Base-by-base conservation (phyloP, 345 rosid genomes). In the Pugionium cornutum region DNA sequence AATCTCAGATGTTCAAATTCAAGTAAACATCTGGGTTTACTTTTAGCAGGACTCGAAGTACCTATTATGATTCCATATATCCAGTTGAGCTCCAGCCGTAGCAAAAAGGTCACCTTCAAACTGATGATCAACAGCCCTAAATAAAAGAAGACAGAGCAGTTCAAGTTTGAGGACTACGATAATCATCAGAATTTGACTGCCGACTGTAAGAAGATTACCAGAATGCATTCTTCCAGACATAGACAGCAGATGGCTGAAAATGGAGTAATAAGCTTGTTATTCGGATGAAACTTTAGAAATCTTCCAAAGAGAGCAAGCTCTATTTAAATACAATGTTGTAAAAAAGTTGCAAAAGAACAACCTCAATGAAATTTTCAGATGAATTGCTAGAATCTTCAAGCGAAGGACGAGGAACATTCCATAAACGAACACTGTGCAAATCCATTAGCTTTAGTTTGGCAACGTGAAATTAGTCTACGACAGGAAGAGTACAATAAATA, bases 21-120 rank as follows among this genome's bases (percentile, higher is more conserved):
- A 43, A 49, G 28, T 36, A 49, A 43, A 40, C 57, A 30, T 34
- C n/a, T 32, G 48, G 37, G 43, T 30, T 44, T 34, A 43, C 28
- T 30, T 25, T 25, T 18, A 7, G 52, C 63, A 27, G n/a, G 44
- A 48, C 52, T 62, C 71, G 70, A 29, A 53, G 43, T 76, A 92
- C 99, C 99, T 90, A 70, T 89, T 91, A 68, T 88, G 96, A 78
- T 88, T 84, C 96, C 97, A 94, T 80, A 91, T 80, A 68, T 94
- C 97, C 10, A 94, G 76, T 77, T 84, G 97, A 63, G 97, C 97
- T 52, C 99, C 95, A 42, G 85, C 89, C 3, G 97, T 94, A 53
- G 92, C 99, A 82, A 94, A 91, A 37, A 84, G 84, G 10, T 94
- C 95, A 53, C 96, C 84, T 41, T 83, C 82, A 92, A 88, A 87